Conservation (phyloP, 2,329 filamentous ascomycete species). For the Bipolaris bicolor region DNA sequence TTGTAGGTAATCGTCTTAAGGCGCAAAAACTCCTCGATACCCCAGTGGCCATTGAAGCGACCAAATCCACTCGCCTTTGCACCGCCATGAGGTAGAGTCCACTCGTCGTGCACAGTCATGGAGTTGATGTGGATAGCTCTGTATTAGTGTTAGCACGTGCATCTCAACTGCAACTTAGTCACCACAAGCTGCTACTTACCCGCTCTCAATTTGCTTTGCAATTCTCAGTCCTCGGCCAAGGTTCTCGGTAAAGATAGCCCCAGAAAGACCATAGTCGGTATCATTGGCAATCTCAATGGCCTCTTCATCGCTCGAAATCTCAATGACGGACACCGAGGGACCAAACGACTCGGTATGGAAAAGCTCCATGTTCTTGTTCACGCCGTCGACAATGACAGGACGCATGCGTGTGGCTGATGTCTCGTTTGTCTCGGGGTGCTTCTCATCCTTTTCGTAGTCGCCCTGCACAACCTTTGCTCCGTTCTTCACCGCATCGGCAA, state of each 20-base stretch:
- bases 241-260: slow-evolving; percentile 75
- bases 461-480: slow-evolving; percentile 66
- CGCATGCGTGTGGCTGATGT: slow-evolving; percentile 58
- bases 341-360: slow-evolving; percentile 80
- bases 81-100: slow-evolving; percentile 56
- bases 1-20: slow-evolving; percentile 52
- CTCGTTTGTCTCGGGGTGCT: slow-evolving; percentile 49
- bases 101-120: slow-evolving; percentile 60
- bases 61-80: slow-evolving; percentile 58
- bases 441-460: slow-evolving; percentile 42
- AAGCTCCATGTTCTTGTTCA: slow-evolving; percentile 74
- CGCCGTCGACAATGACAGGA: slow-evolving; percentile 70
- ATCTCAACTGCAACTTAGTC: background rate
- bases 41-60: slow-evolving; percentile 54
- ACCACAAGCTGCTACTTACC: slow-evolving; percentile 44
- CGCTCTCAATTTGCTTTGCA: slow-evolving; percentile 62
- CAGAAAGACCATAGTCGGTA: slow-evolving; percentile 76
- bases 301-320: slow-evolving; percentile 72
- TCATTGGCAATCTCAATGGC: slow-evolving; percentile 78
- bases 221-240: slow-evolving; percentile 56
- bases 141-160: slow-evolving; percentile 1
- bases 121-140: slow-evolving; percentile 59
- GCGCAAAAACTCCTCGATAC: slow-evolving; percentile 56
- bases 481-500: slow-evolving; percentile 62
- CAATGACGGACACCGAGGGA: slow-evolving; percentile 71